Conservation (phyloP, 352 stramenopile species). For the Pythium oligandrum region DNA sequence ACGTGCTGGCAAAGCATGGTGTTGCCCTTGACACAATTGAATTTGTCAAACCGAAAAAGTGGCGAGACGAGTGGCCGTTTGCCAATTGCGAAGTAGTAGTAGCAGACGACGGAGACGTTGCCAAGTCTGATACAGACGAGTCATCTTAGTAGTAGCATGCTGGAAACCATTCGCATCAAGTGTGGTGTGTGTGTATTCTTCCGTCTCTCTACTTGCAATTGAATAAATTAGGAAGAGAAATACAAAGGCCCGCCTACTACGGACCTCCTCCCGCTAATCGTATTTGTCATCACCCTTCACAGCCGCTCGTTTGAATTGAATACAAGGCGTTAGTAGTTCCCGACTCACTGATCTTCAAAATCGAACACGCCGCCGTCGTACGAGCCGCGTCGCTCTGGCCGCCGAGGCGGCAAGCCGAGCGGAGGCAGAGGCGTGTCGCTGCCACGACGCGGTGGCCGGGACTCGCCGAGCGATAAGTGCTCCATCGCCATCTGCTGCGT, state of each 20-base stretch:
- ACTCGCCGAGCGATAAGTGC: constrained; percentile 17
- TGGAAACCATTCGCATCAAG: too few relatives aligned
- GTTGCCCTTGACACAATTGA: constrained; percentile 38
- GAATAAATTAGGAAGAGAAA: too few relatives aligned
- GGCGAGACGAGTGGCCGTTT: constrained; percentile 58
- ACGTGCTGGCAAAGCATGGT: constrained; percentile 26
- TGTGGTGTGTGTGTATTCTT: too few relatives aligned
- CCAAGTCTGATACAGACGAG: constrained; percentile 15
- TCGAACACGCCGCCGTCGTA: constrained; percentile 71
- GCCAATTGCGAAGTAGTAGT: neutral
- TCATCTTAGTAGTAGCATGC: constrained; percentile 3
- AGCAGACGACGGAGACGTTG: neutral
- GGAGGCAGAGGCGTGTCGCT: constrained; percentile 17
- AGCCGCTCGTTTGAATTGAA: neutral
- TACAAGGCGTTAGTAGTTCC: neutral
- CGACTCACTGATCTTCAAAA: constrained; percentile 58
- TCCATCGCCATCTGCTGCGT: constrained; percentile 1
- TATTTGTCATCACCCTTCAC: too few relatives aligned
- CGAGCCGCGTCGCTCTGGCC: constrained; percentile 40
- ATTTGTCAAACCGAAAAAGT: constrained; percentile 72
- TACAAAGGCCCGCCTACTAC: too few relatives aligned
- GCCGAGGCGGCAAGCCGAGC: constrained; percentile 4
- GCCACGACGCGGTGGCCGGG: constrained; percentile 16
- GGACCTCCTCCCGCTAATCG: too few relatives aligned
- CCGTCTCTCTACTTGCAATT: too few relatives aligned